Evolutionary conservation across 805 yeast genomes (phyloP).

Genomic region (Myxozyma geophila): DNA sequence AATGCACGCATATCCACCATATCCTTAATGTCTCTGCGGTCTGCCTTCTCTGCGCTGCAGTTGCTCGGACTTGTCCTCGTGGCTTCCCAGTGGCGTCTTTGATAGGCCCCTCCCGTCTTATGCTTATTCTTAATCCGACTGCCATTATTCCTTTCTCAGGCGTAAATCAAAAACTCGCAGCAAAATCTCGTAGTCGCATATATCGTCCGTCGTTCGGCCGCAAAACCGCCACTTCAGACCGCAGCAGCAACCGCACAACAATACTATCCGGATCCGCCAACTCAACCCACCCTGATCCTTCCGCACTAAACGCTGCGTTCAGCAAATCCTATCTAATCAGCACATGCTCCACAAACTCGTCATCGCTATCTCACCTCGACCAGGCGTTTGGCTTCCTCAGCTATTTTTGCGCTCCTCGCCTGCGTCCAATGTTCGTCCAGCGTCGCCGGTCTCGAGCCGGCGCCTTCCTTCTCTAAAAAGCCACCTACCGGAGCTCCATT

Average conservation of each 20-base stretch:
- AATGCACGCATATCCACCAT: too few relatives aligned
- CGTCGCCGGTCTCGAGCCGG: not conserved
- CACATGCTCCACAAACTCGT: not conserved
- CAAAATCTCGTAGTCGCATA: conserved; percentile 24
- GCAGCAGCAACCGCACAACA: conserved; percentile 21
- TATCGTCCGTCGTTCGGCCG: conserved; percentile 21
- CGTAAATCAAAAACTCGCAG: not conserved
- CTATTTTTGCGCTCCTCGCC: conserved; percentile 11
- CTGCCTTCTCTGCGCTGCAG: too few relatives aligned
- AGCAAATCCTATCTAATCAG: conserved; percentile 17
- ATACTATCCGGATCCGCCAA: conserved; percentile 20
- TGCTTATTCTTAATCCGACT: not conserved
- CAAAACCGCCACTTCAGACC: conserved; percentile 22
- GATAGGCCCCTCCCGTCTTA: not conserved
- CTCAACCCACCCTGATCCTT: conserved; percentile 12
- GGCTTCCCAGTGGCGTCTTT: too few relatives aligned
- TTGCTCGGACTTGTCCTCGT: too few relatives aligned
- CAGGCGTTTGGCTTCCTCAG: conserved; percentile 16
- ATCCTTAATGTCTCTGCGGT: too few relatives aligned
- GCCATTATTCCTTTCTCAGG: not conserved
- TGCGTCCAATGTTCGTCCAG: conserved; percentile 18
- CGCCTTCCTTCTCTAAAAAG: conserved; percentile 6
- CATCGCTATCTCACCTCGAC: conserved; percentile 12
- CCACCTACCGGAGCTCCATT: conserved; percentile 33
- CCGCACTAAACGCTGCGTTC: conserved; percentile 18